Base-by-base conservation (phyloP, 768 basidiomycete genomes). In the Lepiota venenata region DNA sequence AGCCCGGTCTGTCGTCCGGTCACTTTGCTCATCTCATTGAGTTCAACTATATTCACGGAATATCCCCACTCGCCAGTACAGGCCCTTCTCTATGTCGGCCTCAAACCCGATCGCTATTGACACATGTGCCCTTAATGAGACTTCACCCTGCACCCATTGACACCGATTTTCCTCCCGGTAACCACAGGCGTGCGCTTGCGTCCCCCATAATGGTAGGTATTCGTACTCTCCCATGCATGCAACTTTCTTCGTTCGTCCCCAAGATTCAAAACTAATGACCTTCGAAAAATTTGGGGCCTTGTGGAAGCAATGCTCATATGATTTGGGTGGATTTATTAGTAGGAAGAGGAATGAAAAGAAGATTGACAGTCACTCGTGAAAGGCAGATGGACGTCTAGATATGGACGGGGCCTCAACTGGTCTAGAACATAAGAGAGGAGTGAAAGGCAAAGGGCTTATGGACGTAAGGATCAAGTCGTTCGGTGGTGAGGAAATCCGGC, bases 321-420 rank as follows among this genome's bases (percentile, higher is more conserved):
- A 98, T 98, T 63, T 98, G 92, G 91, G 98, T 64, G 96, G 95
- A 1, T 99, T 99, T 64, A 76, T 74, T 6, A 77, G 78, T 8
- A 45, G 16, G 11, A 55, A 21, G 10, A 38, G 32, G 27, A 47
- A 55, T 39, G 53, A 55, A 20, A 55, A 55, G 39, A 68, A 70
- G 0, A 73, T 68, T 50, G 66, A 79, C 47, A 78, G 18, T 6
- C 42, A 47, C 20, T 45, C 47, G 14, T 80, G 77, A 46, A 91
- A 92, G 16, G 98, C 96, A 4, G 98, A 93, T 64, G 97, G 97
- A 4, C 98, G 98, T 69, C 76, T 99, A 60, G 97, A n/a, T n/a
- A 99, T 98, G 97, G 97, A 97, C 50, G 96, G 97, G 21, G 97
- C 97, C 15, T 98, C 95, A 12, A 98, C 96, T 0, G 79, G 80